These are phyloP conservation scores for Metschnikowia chrysomelidarum DNA, from an alignment of 805 yeast species.

Conservation along the genomic window DNA sequence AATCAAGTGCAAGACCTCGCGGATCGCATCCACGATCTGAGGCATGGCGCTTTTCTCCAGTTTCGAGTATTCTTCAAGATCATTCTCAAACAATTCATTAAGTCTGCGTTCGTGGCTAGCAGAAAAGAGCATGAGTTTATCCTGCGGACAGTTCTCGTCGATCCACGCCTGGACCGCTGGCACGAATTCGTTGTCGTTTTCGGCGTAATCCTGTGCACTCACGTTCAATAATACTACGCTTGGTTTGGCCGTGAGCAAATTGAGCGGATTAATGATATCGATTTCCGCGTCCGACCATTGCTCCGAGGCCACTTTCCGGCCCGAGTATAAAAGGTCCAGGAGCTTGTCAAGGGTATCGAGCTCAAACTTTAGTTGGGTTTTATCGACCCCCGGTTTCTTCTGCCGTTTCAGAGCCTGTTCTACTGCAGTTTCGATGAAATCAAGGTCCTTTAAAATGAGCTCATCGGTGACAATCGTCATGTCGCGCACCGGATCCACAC, in stretches of 20 bases:
- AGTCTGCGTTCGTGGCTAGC: conserved; percentile 48
- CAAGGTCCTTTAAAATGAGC: conserved; percentile 57
- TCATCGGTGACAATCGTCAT: conserved; percentile 49
- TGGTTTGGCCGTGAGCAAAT: conserved; percentile 86
- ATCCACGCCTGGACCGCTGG: conserved; percentile 64
- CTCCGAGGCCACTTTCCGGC: conserved; percentile 58
- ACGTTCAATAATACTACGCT: conserved; percentile 74
- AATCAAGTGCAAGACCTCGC: conserved; percentile 47
- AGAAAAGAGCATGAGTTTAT: conserved; percentile 36
- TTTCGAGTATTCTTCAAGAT: conserved; percentile 22
- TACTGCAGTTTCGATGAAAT: conserved; percentile 53
- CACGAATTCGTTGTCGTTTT: conserved; percentile 50
- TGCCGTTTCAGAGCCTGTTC: conserved; percentile 29
- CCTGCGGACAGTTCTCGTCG: conserved; percentile 59
- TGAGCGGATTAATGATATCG: conserved; percentile 64
- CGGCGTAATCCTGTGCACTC: conserved; percentile 63
- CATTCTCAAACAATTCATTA: conserved; percentile 9
- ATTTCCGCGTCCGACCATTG: conserved; percentile 64
- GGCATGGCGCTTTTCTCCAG: conserved; percentile 58
- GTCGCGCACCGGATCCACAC: conserved; percentile 22
- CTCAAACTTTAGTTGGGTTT: conserved; percentile 26
- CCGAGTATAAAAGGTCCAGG: conserved; percentile 40
- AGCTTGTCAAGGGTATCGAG: conserved; percentile 30
- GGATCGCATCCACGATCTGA: conserved; percentile 46
- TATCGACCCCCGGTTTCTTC: conserved; percentile 30